phyloP scores from a whole-genome alignment of 179 eudicot genomes.

The Spergularia azorica region DNA sequence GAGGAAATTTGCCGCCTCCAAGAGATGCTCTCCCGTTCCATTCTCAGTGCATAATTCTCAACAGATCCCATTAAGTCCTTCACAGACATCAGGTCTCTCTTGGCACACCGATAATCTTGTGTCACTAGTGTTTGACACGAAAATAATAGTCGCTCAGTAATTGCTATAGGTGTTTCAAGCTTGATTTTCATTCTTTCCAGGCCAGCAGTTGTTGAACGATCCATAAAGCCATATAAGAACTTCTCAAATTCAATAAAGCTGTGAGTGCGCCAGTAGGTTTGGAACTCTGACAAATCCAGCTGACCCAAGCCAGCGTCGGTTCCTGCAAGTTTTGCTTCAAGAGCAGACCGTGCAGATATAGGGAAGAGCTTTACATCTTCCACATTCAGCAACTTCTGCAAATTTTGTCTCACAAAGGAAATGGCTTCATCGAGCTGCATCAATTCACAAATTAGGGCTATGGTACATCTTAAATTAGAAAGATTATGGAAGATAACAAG shows the following conservation, averaged over 20 bases:
- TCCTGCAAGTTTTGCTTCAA: slow-evolving; percentile 70
- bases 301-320: slow-evolving; percentile 29
- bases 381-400: slow-evolving; percentile 66
- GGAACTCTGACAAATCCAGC: slow-evolving; percentile 27
- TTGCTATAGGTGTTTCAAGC: slow-evolving; percentile 84
- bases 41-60: slow-evolving; percentile 47
- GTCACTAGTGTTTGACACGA: slow-evolving; percentile 76
- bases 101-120: slow-evolving; percentile 69
- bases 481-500: neutral
- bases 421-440: slow-evolving; percentile 91
- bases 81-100: slow-evolving; percentile 61
- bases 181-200: slow-evolving; percentile 87
- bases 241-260: slow-evolving; percentile 74
- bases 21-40: slow-evolving; percentile 67
- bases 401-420: slow-evolving; percentile 72
- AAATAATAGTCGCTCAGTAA: slow-evolving; percentile 80
- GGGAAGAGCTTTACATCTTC: slow-evolving; percentile 74
- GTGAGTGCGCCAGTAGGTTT: slow-evolving; percentile 34
- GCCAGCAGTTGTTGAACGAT: slow-evolving; percentile 80
- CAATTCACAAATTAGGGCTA: slow-evolving; percentile 8
- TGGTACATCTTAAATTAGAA: neutral
- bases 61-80: slow-evolving; percentile 63
- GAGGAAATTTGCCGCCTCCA: slow-evolving; percentile 80
- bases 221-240: slow-evolving; percentile 73
- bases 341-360: slow-evolving; percentile 90